Conservation (phyloP, 106 monocot species). For the Dendrobium catenatum region DNA sequence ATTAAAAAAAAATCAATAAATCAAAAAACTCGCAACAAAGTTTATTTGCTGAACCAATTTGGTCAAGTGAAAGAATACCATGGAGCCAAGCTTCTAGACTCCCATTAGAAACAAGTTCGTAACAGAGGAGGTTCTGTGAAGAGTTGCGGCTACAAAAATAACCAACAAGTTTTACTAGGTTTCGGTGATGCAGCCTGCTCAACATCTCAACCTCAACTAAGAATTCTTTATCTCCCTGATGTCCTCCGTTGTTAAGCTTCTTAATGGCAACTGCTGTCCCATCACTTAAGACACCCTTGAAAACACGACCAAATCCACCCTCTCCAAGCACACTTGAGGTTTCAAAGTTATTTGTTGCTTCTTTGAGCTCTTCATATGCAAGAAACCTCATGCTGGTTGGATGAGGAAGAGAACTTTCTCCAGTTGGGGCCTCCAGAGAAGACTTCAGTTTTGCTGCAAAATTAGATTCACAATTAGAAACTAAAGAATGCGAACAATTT, state of each 20-base stretch:
- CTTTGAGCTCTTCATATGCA: slow-evolving; percentile 90
- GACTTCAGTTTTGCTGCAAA: slow-evolving; percentile 49
- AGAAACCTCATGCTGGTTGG: slow-evolving; percentile 76
- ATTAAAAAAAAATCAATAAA: neutral
- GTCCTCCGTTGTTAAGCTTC: slow-evolving; percentile 81
- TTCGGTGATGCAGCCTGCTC: slow-evolving; percentile 91
- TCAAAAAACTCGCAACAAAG: neutral
- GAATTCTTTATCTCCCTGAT: slow-evolving; percentile 95
- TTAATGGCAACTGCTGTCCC: slow-evolving; percentile 95
- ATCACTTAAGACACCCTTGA: slow-evolving; percentile 73
- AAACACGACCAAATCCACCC: slow-evolving; percentile 96
- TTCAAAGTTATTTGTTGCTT: slow-evolving; percentile 86
- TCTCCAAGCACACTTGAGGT: slow-evolving; percentile 72
- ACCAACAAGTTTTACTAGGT: slow-evolving; percentile 94
- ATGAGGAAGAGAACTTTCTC: slow-evolving; percentile 61
- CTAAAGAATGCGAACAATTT: neutral
- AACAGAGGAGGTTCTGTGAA: slow-evolving; percentile 79
- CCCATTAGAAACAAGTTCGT: slow-evolving; percentile 97
- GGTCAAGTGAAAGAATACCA: slow-evolving; percentile 33
- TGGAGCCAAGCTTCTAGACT: slow-evolving; percentile 97
- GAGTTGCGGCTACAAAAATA: slow-evolving; percentile 70
- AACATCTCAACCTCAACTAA: slow-evolving; percentile 97
- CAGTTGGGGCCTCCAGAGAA: slow-evolving; percentile 34
- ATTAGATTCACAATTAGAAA: neutral
- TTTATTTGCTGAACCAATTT: neutral